phyloP scores from a whole-genome alignment of 164 flowering plant genomes.

The Dillenia turbinata region DNA sequence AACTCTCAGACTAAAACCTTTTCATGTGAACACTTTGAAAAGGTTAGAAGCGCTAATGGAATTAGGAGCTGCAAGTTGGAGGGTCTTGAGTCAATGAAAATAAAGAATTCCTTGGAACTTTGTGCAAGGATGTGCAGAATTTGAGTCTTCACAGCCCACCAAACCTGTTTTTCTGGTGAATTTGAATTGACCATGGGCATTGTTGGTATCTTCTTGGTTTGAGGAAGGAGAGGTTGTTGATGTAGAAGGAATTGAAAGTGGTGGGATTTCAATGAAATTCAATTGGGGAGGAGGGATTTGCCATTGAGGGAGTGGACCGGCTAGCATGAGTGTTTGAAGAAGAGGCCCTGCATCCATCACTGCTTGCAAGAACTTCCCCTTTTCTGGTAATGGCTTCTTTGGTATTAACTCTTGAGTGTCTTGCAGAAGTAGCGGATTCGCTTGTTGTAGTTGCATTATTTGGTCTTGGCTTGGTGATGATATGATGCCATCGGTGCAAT shows the following conservation, averaged over 20 bases:
- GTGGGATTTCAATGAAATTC: conserved; percentile 75
- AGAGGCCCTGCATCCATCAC: conserved; percentile 97
- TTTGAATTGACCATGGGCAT: conserved; percentile 7
- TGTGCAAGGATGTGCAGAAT: conserved; percentile 29
- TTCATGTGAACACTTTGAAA: too few relatives aligned
- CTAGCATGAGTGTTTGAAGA: conserved; percentile 76
- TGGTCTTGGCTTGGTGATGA: conserved; percentile 40
- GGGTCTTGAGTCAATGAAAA: conserved; percentile 33
- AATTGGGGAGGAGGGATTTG: conserved; percentile 91
- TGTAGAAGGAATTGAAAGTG: conserved; percentile 48
- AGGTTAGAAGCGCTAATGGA: too few relatives aligned
- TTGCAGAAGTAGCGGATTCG: too few relatives aligned
- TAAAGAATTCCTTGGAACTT: conserved; percentile 46
- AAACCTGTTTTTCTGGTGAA: conserved; percentile 34
- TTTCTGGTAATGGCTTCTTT: conserved; percentile 75
- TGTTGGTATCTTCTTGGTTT: conserved; percentile 29
- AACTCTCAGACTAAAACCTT: too few relatives aligned
- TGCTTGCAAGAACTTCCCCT: conserved; percentile 86
- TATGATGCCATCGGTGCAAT: conserved; percentile 80
- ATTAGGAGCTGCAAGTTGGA: too few relatives aligned
- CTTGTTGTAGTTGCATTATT: background rate
- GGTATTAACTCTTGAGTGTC: conserved; percentile 15
- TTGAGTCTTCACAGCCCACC: conserved; percentile 30
- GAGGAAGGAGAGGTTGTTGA: conserved; percentile 18
- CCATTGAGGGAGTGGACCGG: conserved; percentile 97